Evolutionary conservation across 2,329 filamentous ascomycete genomes (phyloP).

Genomic region (Colletotrichum gloeosporioides): DNA sequence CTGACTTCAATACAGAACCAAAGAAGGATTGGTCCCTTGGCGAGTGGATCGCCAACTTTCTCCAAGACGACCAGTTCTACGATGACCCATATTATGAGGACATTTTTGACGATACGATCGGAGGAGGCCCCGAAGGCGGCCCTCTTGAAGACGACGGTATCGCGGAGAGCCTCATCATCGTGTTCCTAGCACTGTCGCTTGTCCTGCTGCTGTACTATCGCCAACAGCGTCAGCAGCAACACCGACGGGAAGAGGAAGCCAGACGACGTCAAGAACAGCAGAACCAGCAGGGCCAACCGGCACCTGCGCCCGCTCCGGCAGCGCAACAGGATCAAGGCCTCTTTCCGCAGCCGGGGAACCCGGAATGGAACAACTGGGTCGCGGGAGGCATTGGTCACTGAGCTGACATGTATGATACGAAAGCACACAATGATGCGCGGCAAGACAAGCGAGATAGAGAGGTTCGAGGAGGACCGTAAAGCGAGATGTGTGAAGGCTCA

Average conservation of each 20-base stretch:
- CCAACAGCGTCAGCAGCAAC: constrained; percentile 69
- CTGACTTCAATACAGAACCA: constrained; percentile 55
- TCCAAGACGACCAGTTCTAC: constrained; percentile 74
- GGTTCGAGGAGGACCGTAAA: neutral
- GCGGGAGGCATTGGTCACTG: constrained; percentile 69
- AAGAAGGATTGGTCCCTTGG: constrained; percentile 78
- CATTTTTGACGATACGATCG: constrained; percentile 60
- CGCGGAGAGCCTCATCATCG: constrained; percentile 83
- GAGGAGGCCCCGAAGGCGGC: constrained; percentile 60
- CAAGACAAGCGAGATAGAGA: neutral
- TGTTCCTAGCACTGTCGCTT: constrained; percentile 76
- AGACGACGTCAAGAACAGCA: constrained; percentile 30
- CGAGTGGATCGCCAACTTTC: constrained; percentile 88
- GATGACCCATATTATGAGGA: constrained; percentile 63
- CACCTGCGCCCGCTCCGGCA: constrained; percentile 34
- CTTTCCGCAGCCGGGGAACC: constrained; percentile 67
- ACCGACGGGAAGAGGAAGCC: constrained; percentile 46
- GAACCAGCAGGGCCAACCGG: constrained; percentile 22
- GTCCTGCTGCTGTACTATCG: constrained; percentile 83
- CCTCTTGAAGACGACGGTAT: constrained; percentile 75
- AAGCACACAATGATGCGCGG: neutral
- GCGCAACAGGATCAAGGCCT: constrained; percentile 27
- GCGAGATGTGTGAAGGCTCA: neutral
- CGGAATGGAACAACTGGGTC: constrained; percentile 69
- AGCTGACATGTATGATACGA: constrained; percentile 4